Percentiles rank a stretch among this genome's conserved stretches.
phyloP scores from a whole-genome alignment of 139 green algal species.

The Gonium pectorale region DNA sequence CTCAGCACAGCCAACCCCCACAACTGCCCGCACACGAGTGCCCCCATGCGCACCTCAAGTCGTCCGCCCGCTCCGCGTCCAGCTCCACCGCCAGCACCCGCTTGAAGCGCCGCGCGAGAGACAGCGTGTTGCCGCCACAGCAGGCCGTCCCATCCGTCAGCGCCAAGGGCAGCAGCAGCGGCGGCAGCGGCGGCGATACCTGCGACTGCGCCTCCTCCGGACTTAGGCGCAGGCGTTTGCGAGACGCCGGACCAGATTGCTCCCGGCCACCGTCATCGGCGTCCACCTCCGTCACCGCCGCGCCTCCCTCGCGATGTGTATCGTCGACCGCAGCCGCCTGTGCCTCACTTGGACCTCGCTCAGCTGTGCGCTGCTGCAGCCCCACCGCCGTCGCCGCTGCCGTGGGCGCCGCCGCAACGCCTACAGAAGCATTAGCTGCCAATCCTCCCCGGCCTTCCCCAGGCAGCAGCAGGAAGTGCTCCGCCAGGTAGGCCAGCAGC shows the following conservation, averaged over 20 bases:
- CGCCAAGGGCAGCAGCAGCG: conserved; percentile 25
- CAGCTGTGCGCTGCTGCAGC: no score
- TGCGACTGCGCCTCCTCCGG: no score
- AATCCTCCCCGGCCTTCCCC: neutral
- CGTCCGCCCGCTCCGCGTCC: conserved; percentile 36
- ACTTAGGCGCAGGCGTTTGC: no score
- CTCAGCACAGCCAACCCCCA: neutral
- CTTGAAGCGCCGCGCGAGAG: conserved; percentile 14
- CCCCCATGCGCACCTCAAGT: conserved; percentile 16
- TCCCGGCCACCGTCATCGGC: no score
- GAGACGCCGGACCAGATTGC: no score
- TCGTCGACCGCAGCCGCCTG: no score
- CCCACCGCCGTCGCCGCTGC: neutral
- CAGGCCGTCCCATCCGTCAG: conserved; percentile 45
- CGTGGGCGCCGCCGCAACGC: neutral
- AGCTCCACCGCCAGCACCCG: conserved; percentile 44
- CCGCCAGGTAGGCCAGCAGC: conserved; percentile 19
- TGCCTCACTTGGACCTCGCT: no score
- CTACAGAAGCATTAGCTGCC: no score
- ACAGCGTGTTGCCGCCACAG: conserved; percentile 46
- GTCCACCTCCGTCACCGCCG: no score
- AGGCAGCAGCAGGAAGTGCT: neutral
- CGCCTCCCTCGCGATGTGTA: no score
- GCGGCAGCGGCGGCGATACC: no score
- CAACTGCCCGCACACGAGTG: neutral